phyloP scores from a whole-genome alignment of 2,329 filamentous ascomycete species.

The Coleophoma crateriformis region DNA sequence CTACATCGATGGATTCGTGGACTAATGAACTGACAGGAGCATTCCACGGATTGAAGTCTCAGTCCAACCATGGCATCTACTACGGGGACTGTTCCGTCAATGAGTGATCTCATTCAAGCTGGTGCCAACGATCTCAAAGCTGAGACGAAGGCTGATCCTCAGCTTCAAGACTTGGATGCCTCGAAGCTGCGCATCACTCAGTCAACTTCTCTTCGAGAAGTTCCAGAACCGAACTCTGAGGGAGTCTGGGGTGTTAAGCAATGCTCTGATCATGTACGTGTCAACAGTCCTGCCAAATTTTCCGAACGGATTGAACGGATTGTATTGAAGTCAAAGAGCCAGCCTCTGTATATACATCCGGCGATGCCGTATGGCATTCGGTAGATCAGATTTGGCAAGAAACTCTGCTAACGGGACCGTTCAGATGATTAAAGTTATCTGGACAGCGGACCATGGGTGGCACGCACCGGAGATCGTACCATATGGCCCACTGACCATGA shows the following conservation, averaged over 20 bases:
- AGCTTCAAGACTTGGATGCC: constrained; percentile 42
- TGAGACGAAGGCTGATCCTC: constrained; percentile 1
- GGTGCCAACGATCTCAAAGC: constrained; percentile 6
- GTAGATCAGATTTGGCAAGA: no score
- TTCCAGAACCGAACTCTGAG: constrained; percentile 31
- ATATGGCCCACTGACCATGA: constrained; percentile 71
- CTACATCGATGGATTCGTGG: no score
- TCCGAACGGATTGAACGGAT: no score
- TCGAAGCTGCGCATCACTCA: constrained; percentile 51
- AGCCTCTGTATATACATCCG: no score
- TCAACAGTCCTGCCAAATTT: no score
- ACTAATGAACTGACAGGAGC: no score
- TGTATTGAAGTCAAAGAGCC: no score
- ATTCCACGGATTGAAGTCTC: no score
- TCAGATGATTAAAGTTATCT: constrained; percentile 71
- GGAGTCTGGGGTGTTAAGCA: constrained; percentile 11
- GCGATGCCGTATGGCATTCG: no score
- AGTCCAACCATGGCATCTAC: no score
- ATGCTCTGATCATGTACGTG: constrained; percentile 57
- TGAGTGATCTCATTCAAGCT: constrained; percentile 11
- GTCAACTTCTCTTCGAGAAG: constrained; percentile 40
- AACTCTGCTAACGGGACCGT: no score
- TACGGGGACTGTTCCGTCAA: background rate
- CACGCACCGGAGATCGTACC: constrained; percentile 66
- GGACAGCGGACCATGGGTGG: constrained; percentile 66